Base-by-base conservation (phyloP, 345 rosid genomes). In the Orychophragmus violaceus region DNA sequence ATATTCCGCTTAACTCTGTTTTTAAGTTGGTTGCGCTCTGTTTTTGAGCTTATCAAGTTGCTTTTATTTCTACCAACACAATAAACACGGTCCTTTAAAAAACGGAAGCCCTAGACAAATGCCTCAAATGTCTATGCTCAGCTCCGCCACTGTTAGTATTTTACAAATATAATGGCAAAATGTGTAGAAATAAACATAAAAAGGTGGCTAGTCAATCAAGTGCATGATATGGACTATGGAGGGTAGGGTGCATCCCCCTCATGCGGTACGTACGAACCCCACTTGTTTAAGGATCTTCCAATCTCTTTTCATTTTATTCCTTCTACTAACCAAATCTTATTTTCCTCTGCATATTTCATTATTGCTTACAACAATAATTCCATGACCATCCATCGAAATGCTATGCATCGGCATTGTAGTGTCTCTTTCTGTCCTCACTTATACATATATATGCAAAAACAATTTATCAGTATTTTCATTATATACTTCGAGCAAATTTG, bases 261-360 rank as follows among this genome's bases (percentile, higher is more conserved):
- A 66, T 51, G 72, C 50, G 59, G 39, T 59, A 59, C 68, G 72
- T 59, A 42, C 49, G 41, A 28, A 66, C 72, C 77, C 77, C 67
- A 73, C 77, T 73, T 73, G 77, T 73, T 66, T 73, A 66, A 73
- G 77, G 72, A 73, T 73, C 62, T 59, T 59, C 56, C 48, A n/a
- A 4, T 24, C 56, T 64, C 9, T 37, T 49, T 53, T 65, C 32
- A 24, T 10, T 41, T 51, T 58, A n/a, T 51, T 24, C 27, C 5
- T 8, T 58, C n/a, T 2, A 37, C 7, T 5, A 8, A 58, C 55
- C 37, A 39, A 46, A 66, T 66, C 54, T 32, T 17, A 13, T 53
- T 60, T 60, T 56, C 50, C 42, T 53, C 49, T 52, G 49, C 62
- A 24, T 33, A 3, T 29, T 71, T 55, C 64, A 63, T 55, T 46